phyloP scores from a whole-genome alignment of 177 flowering plant species.

The Vitis hybrid region DNA sequence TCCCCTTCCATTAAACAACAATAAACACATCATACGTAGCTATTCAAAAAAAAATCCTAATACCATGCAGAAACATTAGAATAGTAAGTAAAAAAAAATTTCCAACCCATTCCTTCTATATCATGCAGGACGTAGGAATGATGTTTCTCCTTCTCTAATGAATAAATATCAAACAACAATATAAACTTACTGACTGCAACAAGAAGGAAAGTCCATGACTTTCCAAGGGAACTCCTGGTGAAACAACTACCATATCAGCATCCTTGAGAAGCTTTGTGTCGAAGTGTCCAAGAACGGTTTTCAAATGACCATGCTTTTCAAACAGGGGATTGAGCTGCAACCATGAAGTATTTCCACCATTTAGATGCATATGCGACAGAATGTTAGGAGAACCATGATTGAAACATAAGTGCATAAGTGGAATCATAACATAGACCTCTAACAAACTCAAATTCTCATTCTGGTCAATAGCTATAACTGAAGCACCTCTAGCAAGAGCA shows the following conservation, averaged over 20 bases:
- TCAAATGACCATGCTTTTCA: conserved; percentile 22
- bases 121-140: background rate
- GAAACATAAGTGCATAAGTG: background rate
- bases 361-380: background rate
- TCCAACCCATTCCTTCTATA: background rate
- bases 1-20: conserved; percentile 29
- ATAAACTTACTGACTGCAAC: conserved; percentile 36
- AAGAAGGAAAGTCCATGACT: conserved; percentile 33
- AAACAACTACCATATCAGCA: conserved; percentile 43
- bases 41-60: background rate
- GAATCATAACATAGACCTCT: conserved; percentile 23
- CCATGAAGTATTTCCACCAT: background rate
- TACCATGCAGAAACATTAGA: background rate
- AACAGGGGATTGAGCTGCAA: conserved; percentile 34
- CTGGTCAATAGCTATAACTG: conserved; percentile 45
- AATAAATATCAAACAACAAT: background rate
- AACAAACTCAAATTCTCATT: conserved; percentile 32
- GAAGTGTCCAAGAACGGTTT: conserved; percentile 33
- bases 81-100: background rate
- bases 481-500: conserved; percentile 49
- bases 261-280: conserved; percentile 29
- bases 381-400: background rate
- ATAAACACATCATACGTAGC: background rate
- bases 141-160: background rate
- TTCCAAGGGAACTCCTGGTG: conserved; percentile 46